phyloP scores from a whole-genome alignment of 2,329 filamentous ascomycete genomes.

The Chaetomiaceae sp. region DNA sequence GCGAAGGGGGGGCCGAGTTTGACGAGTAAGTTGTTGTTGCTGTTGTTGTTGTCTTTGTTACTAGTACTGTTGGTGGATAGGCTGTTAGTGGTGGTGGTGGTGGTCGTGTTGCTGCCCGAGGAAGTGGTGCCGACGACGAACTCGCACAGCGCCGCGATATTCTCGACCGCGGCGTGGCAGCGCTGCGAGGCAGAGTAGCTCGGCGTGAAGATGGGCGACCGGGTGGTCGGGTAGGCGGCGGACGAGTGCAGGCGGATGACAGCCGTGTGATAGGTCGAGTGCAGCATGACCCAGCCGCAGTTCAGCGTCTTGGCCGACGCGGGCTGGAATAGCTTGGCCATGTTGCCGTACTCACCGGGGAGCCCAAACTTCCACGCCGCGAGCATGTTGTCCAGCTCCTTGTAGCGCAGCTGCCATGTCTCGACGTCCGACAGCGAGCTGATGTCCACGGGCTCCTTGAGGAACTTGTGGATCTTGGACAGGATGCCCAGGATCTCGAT shows the following conservation, averaged over 20 bases:
- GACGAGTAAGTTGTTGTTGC: conserved; percentile 63
- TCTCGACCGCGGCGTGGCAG: conserved; percentile 76
- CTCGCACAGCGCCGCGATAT: conserved; percentile 69
- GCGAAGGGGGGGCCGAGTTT: conserved; percentile 87
- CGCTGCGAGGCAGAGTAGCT: conserved; percentile 80
- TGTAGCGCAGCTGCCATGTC: conserved; percentile 81
- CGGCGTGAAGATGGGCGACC: conserved; percentile 82
- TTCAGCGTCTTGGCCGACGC: conserved; percentile 64
- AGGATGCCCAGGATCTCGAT: conserved; percentile 84
- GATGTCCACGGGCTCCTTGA: conserved; percentile 87
- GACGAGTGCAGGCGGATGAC: conserved; percentile 88
- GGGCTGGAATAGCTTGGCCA: conserved; percentile 68
- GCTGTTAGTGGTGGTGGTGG: no score
- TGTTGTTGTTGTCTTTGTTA: no score
- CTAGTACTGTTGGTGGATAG: no score
- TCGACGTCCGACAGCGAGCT: conserved; percentile 78
- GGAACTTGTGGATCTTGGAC: conserved; percentile 79
- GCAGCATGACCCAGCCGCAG: conserved; percentile 84
- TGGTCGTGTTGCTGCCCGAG: no score
- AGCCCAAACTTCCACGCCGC: conserved; percentile 79
- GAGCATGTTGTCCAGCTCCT: conserved; percentile 73
- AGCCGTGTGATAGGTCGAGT: conserved; percentile 83
- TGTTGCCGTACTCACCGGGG: conserved; percentile 77
- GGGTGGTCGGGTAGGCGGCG: conserved; percentile 83
- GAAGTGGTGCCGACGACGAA: conserved; percentile 68